Conservation (phyloP, 176 grass and related monocot genomes). For the Oryza longistaminata region DNA sequence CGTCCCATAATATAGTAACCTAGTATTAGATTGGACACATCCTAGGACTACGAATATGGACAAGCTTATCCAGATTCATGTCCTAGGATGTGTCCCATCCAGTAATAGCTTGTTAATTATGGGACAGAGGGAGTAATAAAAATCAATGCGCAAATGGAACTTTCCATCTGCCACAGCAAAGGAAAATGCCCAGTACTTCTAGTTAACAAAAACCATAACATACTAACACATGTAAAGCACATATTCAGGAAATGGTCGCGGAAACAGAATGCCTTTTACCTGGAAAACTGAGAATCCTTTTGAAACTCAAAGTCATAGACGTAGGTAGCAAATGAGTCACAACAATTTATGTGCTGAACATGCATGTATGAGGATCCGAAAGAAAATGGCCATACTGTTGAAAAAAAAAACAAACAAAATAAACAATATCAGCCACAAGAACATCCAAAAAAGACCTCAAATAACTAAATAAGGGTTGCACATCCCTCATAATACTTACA, state of each 20-base stretch:
- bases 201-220: background rate
- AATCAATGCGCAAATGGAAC: slow-evolving; percentile 4
- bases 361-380: slow-evolving; percentile 94
- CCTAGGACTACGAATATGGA: too few relatives aligned
- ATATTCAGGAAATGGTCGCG: background rate
- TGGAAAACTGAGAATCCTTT: slow-evolving; percentile 69
- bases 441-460: slow-evolving; percentile 22
- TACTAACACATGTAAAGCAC: slow-evolving; percentile 33
- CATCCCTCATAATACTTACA: slow-evolving; percentile 48
- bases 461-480: background rate
- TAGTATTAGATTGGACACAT: too few relatives aligned
- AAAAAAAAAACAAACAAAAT: slow-evolving; percentile 30
- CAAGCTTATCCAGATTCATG: too few relatives aligned
- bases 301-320: slow-evolving; percentile 92
- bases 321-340: slow-evolving; percentile 89
- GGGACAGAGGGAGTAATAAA: background rate
- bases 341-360: slow-evolving; percentile 99
- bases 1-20: too few relatives aligned
- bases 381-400: slow-evolving; percentile 98
- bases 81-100: too few relatives aligned
- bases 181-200: background rate
- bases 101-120: too few relatives aligned
- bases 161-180: background rate
- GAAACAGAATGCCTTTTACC: slow-evolving; percentile 55
- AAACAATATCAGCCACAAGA: slow-evolving; percentile 29